Conservation (phyloP, 352 stramenopile genomes). For the Globisporangium carolinianum region DNA sequence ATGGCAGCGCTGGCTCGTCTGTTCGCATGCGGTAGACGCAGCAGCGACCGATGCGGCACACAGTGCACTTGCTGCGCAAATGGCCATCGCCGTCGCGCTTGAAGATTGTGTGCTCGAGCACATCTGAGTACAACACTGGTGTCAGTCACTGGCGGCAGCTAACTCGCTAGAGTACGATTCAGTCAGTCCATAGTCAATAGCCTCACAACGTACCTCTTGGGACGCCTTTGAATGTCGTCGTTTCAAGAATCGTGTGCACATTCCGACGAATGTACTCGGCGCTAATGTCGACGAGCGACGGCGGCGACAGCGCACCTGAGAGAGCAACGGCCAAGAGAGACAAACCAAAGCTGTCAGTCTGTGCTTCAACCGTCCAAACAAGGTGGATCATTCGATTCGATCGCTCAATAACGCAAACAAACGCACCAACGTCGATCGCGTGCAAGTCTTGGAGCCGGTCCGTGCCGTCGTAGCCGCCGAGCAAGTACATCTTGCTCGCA, state of each 20-base stretch:
- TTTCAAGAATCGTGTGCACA: conserved; percentile 50
- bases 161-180: neutral
- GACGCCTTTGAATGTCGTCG: conserved; percentile 71
- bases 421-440: conserved; percentile 66
- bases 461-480: conserved; percentile 82
- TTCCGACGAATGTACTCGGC: conserved; percentile 65
- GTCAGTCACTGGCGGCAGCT: neutral
- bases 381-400: neutral
- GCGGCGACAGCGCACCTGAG: conserved; percentile 47
- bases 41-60: conserved; percentile 60
- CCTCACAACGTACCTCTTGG: conserved; percentile 28
- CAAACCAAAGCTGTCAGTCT: neutral
- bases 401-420: neutral
- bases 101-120: conserved; percentile 76
- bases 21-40: conserved; percentile 43
- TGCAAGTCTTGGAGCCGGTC: conserved; percentile 83
- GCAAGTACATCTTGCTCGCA: conserved; percentile 76
- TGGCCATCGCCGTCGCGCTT: conserved; percentile 55
- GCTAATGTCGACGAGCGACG: conserved; percentile 68
- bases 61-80: conserved; percentile 68
- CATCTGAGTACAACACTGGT: conserved; percentile 22
- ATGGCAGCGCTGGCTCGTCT: conserved; percentile 19
- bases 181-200: neutral
- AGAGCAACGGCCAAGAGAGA: neutral
- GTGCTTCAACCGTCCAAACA: too few relatives aligned